Evolutionary conservation across 2,329 filamentous ascomycete genomes (phyloP).

Genomic region (Aspergillus floridensis): DNA sequence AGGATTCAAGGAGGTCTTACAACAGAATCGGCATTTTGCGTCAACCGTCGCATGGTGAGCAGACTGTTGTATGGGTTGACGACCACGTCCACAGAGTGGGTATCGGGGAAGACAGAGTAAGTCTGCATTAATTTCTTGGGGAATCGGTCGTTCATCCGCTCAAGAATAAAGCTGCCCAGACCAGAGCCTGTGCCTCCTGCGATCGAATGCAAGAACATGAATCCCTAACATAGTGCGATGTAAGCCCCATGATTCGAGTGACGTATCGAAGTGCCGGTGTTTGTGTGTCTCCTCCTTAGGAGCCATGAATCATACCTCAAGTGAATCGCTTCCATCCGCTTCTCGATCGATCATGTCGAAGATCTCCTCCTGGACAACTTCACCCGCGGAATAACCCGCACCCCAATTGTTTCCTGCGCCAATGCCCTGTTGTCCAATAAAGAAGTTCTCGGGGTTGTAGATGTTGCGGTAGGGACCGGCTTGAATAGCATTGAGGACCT

Average conservation of each 20-base stretch:
- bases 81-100: constrained; percentile 84
- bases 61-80: constrained; percentile 98
- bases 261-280: neutral
- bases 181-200: constrained; percentile 95
- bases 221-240: constrained; percentile 57
- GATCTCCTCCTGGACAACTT: constrained; percentile 90
- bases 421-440: constrained; percentile 87
- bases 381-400: constrained; percentile 89
- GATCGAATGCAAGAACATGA: constrained; percentile 98
- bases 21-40: constrained; percentile 95
- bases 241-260: constrained; percentile 1
- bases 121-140: constrained; percentile 99
- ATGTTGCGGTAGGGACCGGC: constrained; percentile 95
- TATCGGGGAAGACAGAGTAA: constrained; percentile 97
- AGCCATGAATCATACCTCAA: constrained; percentile 62
- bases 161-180: constrained; percentile 90
- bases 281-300: neutral
- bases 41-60: constrained; percentile 83
- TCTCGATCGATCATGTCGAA: constrained; percentile 99
- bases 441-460: constrained; percentile 99
- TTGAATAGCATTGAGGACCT: constrained; percentile 89
- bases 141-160: constrained; percentile 93
- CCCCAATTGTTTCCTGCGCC: constrained; percentile 99
- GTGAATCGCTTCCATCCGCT: constrained; percentile 93
- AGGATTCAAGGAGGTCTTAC: constrained; percentile 44